Base-by-base conservation (phyloP, 2,329 filamentous ascomycete genomes). In the Ceratocystiopsis brevicomis region DNA sequence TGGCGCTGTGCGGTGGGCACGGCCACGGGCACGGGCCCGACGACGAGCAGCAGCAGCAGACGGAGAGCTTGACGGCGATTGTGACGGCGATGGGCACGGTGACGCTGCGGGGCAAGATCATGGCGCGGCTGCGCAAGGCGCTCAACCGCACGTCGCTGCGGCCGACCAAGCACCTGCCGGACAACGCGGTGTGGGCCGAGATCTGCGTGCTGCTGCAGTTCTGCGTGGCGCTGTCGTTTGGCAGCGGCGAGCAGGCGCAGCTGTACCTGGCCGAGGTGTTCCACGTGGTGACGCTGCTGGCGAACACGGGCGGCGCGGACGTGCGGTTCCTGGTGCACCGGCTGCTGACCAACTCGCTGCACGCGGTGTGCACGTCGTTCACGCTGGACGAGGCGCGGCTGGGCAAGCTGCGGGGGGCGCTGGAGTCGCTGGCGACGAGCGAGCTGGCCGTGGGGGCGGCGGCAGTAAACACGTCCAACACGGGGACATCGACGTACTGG, bases 111-210 rank as follows among this genome's bases (percentile, higher is more conserved):
- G 76, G 76, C 14, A 80, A 74, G 53, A 63, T 81, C 18, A 68
- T 81, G 17, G 73, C 74, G 21, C 66, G 76, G 25, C 63, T 81
- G 37, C 68, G 77, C 39, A 81, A 80, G 56, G 73, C 74, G 3
- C 60, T 81, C 39, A 80, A 79, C 51, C 67, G 76, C 45, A 78
- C 76, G 6, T 80, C 76, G 1, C 60, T 79, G 42, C 67, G 76
- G 35, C 74, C 76, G n/a, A 80, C 76, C 1, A 71, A 71, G 49
- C 64, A 71, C 42, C 61, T 81, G 2, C 71, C 74, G 10, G 77
- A 81, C 46, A 81, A 81, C 50, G 65, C 68, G 2, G 75, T 79
- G 10, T 81, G 77, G 77, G 60, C 66, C n/a, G 77, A 81, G 56
- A 73, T 81, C 25, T 78, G 76, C 53, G 66, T 80, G 39, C 60